phyloP scores from a whole-genome alignment of 2,329 filamentous ascomycete species.

The Sporothrix variecibatus region DNA sequence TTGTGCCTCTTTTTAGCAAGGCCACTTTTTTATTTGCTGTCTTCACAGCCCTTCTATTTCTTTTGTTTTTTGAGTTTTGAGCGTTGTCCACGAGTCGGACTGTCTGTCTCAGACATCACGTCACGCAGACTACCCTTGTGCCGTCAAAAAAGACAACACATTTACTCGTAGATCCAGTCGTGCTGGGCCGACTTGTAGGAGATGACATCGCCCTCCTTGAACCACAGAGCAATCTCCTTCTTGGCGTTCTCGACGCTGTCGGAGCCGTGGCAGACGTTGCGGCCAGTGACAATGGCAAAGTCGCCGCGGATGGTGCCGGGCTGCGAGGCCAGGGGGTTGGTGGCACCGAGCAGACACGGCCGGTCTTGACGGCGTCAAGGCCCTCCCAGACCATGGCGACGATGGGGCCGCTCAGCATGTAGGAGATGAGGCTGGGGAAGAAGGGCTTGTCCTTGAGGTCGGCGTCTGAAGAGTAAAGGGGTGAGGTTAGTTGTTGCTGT shows the following conservation, averaged over 20 bases:
- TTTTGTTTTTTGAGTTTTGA: neutral
- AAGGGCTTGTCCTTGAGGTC: constrained; percentile 94
- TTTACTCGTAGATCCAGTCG: constrained; percentile 91
- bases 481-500: neutral
- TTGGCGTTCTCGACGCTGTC: constrained; percentile 98
- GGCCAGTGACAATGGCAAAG: constrained; percentile 83
- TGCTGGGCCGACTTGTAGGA: constrained; percentile 81
- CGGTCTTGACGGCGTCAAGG: constrained; percentile 98
- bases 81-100: too few species aligned
- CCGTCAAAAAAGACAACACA: neutral
- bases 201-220: constrained; percentile 83
- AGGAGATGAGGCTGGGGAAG: constrained; percentile 91
- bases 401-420: constrained; percentile 97
- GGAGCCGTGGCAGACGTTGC: constrained; percentile 99
- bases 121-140: neutral
- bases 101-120: too few species aligned
- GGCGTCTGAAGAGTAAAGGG: constrained; percentile 55
- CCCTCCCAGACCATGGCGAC: constrained; percentile 99
- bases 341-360: constrained; percentile 94
- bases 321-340: constrained; percentile 92
- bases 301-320: constrained; percentile 98
- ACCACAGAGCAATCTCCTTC: constrained; percentile 99
- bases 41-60: neutral
- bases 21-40: constrained; percentile 4
- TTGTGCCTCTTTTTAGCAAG: neutral